These are phyloP conservation scores for Coniochaeta sp. DNA, from an alignment of 2,329 filamentous ascomycete genomes.

Conservation along the genomic window DNA sequence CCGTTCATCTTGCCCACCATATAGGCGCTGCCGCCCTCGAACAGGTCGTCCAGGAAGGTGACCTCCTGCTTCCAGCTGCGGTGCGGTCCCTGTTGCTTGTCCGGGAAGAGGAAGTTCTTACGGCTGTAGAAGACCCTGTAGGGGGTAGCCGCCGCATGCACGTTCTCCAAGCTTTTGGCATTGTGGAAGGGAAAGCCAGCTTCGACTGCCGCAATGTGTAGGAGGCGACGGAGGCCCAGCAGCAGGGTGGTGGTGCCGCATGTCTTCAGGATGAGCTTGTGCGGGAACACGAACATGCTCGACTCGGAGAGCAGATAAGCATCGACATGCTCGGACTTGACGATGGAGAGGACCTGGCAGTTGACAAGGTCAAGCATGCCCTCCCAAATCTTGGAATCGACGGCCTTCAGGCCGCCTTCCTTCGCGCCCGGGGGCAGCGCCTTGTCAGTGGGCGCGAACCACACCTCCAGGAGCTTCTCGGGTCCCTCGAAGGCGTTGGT, in stretches of 20 bases:
- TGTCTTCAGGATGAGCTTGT: conserved; percentile 98
- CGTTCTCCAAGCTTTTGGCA: conserved; percentile 56
- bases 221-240: conserved; percentile 78
- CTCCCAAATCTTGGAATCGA: conserved; percentile 82
- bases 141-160: conserved; percentile 72
- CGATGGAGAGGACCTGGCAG: conserved; percentile 93
- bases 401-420: conserved; percentile 76
- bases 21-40: conserved; percentile 88
- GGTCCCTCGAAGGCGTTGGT: conserved; percentile 96
- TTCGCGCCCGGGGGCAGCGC: conserved; percentile 64
- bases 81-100: conserved; percentile 89
- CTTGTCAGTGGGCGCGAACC: conserved; percentile 80
- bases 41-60: conserved; percentile 83
- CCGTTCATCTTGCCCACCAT: conserved; percentile 99
- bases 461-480: conserved; percentile 97
- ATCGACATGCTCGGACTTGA: conserved; percentile 89
- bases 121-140: conserved; percentile 98
- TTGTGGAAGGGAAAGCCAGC: conserved; percentile 85
- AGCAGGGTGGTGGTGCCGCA: conserved; percentile 95
- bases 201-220: conserved; percentile 82
- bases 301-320: conserved; percentile 97
- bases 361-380: conserved; percentile 97
- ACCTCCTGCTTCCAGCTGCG: conserved; percentile 98
- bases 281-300: conserved; percentile 99
- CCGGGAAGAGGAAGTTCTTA: conserved; percentile 96